Conservation (phyloP, 2,329 filamentous ascomycete genomes). For the Chrysoporthe puriensis region DNA sequence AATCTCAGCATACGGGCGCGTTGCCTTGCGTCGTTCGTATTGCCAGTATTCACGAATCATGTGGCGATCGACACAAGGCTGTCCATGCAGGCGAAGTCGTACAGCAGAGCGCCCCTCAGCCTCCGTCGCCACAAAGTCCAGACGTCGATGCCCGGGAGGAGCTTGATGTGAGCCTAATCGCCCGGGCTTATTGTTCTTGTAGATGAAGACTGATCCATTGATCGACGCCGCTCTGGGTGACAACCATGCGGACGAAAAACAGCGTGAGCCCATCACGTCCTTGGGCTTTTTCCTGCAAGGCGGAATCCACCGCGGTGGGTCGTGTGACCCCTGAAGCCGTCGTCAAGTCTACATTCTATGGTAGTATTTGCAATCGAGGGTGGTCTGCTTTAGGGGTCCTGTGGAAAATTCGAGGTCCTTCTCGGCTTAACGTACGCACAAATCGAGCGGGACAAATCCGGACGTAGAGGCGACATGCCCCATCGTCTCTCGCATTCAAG, state of each 20-base stretch:
- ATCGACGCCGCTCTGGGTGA: not conserved
- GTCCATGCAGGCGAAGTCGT: not conserved
- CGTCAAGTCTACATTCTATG: not conserved
- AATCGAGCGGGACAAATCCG: not conserved
- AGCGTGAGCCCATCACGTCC: not conserved
- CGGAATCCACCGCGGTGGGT: slow-evolving; percentile 8
- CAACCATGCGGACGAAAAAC: not conserved
- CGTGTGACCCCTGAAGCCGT: not conserved
- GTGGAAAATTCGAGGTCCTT: not conserved
- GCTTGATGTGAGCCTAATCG: not conserved
- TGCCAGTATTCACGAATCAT: not conserved
- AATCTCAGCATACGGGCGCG: not conserved
- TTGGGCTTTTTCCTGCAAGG: not conserved
- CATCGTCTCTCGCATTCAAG: not conserved
- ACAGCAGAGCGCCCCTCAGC: not conserved
- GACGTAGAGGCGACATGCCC: not conserved
- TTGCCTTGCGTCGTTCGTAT: not conserved
- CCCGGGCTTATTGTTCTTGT: not conserved
- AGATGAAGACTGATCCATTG: not conserved
- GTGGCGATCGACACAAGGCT: not conserved
- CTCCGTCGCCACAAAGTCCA: not conserved
- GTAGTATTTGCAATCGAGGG: not conserved
- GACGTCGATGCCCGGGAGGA: not conserved
- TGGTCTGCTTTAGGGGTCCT: slow-evolving; percentile 2
- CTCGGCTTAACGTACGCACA: not conserved